Evolutionary conservation across 768 basidiomycete species (phyloP).

Genomic region (Mycena filopes): DNA sequence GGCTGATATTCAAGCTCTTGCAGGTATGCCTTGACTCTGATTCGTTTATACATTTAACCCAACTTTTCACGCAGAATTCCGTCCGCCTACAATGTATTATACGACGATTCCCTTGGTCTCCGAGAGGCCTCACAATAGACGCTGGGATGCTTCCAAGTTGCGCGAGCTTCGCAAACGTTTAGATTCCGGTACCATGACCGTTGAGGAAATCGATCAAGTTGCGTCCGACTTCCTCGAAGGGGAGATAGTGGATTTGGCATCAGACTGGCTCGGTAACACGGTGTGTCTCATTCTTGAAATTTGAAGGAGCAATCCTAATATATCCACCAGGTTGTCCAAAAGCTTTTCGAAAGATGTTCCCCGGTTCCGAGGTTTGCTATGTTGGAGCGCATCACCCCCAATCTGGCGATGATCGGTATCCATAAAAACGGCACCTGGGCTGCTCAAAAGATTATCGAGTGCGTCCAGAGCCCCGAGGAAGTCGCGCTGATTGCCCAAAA

Average conservation of each 20-base stretch:
- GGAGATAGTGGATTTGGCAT: constrained; percentile 94
- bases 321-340: constrained; percentile 84
- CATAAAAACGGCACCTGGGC: constrained; percentile 99
- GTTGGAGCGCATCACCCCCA: constrained; percentile 93
- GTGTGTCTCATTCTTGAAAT: constrained; percentile 51
- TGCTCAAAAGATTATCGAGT: constrained; percentile 98
- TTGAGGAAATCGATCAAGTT: constrained; percentile 90
- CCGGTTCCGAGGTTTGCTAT: constrained; percentile 82
- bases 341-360: constrained; percentile 93
- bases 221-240: constrained; percentile 92
- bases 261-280: constrained; percentile 99
- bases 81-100: constrained; percentile 95
- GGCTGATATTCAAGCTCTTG: constrained; percentile 83
- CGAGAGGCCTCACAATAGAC: constrained; percentile 84
- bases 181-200: constrained; percentile 87
- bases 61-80: constrained; percentile 73
- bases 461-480: constrained; percentile 89
- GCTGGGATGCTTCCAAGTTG: constrained; percentile 93
- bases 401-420: constrained; percentile 96
- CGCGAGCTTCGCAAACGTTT: constrained; percentile 94
- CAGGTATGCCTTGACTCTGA: constrained; percentile 68
- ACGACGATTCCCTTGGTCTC: constrained; percentile 92
- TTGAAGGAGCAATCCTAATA: constrained; percentile 14
- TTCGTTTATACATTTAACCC: constrained; percentile 6
- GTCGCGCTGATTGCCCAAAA: constrained; percentile 86